phyloP scores from a whole-genome alignment of 1,139 yeast species.

The Geotrichum restrictum region DNA sequence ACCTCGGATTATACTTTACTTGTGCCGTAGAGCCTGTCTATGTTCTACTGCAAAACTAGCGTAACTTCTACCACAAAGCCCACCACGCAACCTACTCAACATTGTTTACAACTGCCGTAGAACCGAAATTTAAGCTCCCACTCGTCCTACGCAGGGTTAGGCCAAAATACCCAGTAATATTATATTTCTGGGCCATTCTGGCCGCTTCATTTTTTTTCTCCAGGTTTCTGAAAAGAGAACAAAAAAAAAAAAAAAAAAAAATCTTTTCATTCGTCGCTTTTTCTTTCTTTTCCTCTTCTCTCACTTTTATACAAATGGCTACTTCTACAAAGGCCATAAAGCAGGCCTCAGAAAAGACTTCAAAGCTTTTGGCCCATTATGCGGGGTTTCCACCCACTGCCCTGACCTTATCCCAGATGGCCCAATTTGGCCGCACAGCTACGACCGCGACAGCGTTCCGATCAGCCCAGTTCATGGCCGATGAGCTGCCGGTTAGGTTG shows the following conservation, averaged over 20 bases:
- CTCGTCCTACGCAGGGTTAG: too few species aligned
- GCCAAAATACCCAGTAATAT: too few species aligned
- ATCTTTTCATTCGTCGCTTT: neutral
- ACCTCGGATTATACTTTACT: too few species aligned
- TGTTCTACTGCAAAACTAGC: too few species aligned
- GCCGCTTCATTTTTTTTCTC: neutral
- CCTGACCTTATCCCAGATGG: conserved; percentile 82
- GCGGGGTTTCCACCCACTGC: conserved; percentile 81
- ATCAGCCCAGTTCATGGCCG: conserved; percentile 81
- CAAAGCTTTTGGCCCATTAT: conserved; percentile 44
- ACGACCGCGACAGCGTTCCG: conserved; percentile 73
- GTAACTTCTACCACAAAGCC: too few species aligned
- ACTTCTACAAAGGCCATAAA: neutral
- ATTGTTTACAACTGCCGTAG: too few species aligned
- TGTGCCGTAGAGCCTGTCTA: too few species aligned
- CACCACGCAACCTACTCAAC: too few species aligned
- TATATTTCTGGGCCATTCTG: neutral
- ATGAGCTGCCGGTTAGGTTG: conserved; percentile 80
- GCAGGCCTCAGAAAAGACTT: neutral
- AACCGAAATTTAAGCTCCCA: too few species aligned
- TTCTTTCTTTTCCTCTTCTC: neutral
- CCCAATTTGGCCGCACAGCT: conserved; percentile 78
- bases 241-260: too few species aligned
- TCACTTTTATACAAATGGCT: neutral
- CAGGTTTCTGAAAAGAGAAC: too few species aligned